Evolutionary conservation across 768 basidiomycete species (phyloP).

Genomic region (Leucocoprinus sp.): DNA sequence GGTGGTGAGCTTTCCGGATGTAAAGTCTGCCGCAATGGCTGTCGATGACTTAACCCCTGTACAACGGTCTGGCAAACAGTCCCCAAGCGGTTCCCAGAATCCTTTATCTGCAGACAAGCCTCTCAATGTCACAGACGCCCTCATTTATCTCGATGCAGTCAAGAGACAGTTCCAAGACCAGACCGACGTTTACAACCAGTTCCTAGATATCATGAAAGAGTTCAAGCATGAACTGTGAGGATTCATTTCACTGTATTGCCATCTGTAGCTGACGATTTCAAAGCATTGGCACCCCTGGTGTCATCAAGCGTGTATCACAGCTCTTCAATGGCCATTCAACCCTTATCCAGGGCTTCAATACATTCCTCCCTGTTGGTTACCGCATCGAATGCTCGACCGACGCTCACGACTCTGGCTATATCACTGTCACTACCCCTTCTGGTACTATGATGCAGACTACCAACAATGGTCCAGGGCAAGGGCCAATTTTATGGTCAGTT

Average conservation of each 20-base stretch:
- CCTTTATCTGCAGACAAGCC: conserved; percentile 43
- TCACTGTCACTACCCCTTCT: conserved; percentile 72
- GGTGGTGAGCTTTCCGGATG: not conserved
- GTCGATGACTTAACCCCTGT: conserved; percentile 15
- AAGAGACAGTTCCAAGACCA: conserved; percentile 86
- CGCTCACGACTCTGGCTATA: conserved; percentile 52
- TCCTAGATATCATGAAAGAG: conserved; percentile 97
- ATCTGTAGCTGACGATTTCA: conserved; percentile 1
- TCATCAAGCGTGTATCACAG: conserved; percentile 90
- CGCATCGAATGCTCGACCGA: conserved; percentile 77
- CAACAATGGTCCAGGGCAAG: conserved; percentile 32
- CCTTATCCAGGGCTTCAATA: conserved; percentile 97
- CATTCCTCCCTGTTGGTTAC: conserved; percentile 91
- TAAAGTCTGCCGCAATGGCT: conserved; percentile 36
- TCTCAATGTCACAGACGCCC: conserved; percentile 87
- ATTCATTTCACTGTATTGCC: not conserved
- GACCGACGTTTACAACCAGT: conserved; percentile 93
- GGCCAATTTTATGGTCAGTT: conserved; percentile 31
- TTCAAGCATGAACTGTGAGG: conserved; percentile 89
- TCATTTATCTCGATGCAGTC: conserved; percentile 89
- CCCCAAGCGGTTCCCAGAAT: conserved; percentile 24
- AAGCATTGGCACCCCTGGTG: conserved; percentile 96
- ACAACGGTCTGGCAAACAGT: conserved; percentile 17
- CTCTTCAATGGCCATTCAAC: conserved; percentile 85
- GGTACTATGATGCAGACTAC: conserved; percentile 57